Evolutionary conservation across 2,329 filamentous ascomycete species (phyloP).

Genomic region (Aspergillus costaricaensis): DNA sequence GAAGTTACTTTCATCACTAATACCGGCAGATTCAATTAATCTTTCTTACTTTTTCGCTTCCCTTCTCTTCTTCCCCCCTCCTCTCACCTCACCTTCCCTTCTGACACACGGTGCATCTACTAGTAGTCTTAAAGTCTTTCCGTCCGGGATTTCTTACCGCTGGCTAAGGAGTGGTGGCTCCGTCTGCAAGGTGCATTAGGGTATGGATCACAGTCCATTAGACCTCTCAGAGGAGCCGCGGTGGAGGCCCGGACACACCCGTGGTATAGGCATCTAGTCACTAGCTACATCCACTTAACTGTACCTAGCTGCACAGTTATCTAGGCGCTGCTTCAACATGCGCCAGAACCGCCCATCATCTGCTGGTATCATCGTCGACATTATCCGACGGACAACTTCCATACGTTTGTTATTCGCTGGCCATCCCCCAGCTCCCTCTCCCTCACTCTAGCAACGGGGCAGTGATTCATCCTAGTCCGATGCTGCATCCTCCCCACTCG

Average conservation of each 20-base stretch:
- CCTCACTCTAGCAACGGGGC: neutral
- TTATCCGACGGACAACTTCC: neutral
- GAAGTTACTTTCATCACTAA: too few species aligned
- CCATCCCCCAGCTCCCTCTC: neutral
- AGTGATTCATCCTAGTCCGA: conserved; percentile 3
- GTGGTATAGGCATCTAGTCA: conserved; percentile 2
- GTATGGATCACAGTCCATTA: conserved; percentile 1
- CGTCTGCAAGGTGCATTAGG: conserved; percentile 2
- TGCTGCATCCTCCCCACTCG: neutral
- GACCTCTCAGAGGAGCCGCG: neutral
- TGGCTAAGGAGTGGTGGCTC: neutral
- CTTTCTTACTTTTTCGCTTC: neutral
- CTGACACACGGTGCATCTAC: neutral
- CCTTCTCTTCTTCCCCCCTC: neutral
- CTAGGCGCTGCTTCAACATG: conserved; percentile 1
- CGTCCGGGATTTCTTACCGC: neutral
- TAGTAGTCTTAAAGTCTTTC: neutral
- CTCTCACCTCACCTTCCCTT: neutral
- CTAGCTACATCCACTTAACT: neutral
- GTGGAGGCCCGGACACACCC: conserved; percentile 1
- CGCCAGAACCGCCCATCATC: neutral
- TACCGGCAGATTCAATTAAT: neutral
- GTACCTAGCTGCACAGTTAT: conserved; percentile 1
- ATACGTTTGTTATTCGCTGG: neutral
- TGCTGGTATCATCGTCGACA: conserved; percentile 3